Evolutionary conservation across 352 stramenopile species (phyloP).

Genomic region (Globisporangium camurandrum): DNA sequence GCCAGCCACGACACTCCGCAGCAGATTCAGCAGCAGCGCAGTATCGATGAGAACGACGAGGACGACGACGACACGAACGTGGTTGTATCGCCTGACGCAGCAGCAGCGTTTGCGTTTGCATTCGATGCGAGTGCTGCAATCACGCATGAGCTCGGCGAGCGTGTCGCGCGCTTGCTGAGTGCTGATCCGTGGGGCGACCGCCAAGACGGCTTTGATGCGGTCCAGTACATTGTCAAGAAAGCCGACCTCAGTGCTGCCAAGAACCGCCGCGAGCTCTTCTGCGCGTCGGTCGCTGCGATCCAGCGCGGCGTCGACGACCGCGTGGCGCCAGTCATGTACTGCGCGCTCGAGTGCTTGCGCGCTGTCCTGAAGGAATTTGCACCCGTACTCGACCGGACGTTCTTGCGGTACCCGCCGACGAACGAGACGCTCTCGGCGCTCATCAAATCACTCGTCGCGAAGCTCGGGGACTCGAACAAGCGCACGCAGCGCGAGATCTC

Average conservation of each 20-base stretch:
- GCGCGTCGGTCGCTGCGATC: conserved; percentile 50
- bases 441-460: conserved; percentile 38
- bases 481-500: conserved; percentile 63
- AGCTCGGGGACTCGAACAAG: conserved; percentile 77
- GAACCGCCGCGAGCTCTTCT: conserved; percentile 53
- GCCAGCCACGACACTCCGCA: conserved; percentile 19
- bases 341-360: conserved; percentile 62
- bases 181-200: conserved; percentile 75
- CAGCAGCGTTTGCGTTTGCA: conserved; percentile 13
- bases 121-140: conserved; percentile 65
- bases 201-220: conserved; percentile 72
- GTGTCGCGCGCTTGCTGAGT: conserved; percentile 49
- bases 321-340: conserved; percentile 79
- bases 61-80: conserved; percentile 2
- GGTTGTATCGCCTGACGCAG: conserved; percentile 5
- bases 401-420: conserved; percentile 30
- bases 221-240: conserved; percentile 61
- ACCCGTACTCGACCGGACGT: conserved; percentile 34
- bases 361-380: conserved; percentile 60
- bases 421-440: conserved; percentile 55
- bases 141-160: conserved; percentile 60
- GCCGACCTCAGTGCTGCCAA: conserved; percentile 28
- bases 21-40: too few relatives aligned
- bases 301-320: conserved; percentile 71
- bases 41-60: conserved; percentile 2